These are phyloP conservation scores for Neurospora sp. DNA, from an alignment of 495 filamentous ascomycete genomes.

Conservation along the genomic window DNA sequence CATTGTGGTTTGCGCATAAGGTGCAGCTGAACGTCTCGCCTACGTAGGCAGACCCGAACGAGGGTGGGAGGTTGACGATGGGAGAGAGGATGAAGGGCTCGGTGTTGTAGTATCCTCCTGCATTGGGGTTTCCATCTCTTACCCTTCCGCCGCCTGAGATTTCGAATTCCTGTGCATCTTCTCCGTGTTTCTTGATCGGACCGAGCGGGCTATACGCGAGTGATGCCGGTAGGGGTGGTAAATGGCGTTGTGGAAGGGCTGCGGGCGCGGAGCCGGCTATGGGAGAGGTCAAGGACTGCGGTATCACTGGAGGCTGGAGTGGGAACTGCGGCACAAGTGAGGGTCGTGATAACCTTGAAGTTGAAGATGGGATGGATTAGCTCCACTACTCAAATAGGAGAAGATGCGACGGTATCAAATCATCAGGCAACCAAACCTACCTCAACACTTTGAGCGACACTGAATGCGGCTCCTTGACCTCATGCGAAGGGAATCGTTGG, in stretches of 20 bases:
- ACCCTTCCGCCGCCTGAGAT: not conserved
- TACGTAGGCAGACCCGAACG: constrained; percentile 90
- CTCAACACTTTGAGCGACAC: constrained; percentile 77
- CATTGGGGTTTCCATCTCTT: not conserved
- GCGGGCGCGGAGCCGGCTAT: not conserved
- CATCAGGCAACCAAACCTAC: constrained; percentile 22
- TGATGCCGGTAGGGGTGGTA: constrained; percentile 29
- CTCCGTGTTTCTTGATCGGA: not conserved
- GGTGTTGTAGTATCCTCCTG: constrained; percentile 23
- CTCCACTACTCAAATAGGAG: not conserved
- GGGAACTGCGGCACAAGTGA: constrained; percentile 45
- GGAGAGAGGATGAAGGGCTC: constrained; percentile 39
- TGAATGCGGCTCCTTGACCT: constrained; percentile 67
- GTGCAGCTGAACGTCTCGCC: constrained; percentile 93
- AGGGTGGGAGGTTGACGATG: constrained; percentile 77
- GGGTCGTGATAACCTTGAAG: constrained; percentile 38
- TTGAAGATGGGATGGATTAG: constrained; percentile 11
- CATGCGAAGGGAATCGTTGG: constrained; percentile 45
- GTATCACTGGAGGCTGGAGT: constrained; percentile 20
- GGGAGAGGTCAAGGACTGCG: constrained; percentile 14
- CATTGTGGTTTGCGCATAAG: constrained; percentile 87
- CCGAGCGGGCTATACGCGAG: constrained; percentile 29
- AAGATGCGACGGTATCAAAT: not conserved
- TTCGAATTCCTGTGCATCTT: not conserved
- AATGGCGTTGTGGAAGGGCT: not conserved